Evolutionary conservation across 1,284 basidiomycete species (phyloP).

Genomic region (Ustilago bromivora): DNA sequence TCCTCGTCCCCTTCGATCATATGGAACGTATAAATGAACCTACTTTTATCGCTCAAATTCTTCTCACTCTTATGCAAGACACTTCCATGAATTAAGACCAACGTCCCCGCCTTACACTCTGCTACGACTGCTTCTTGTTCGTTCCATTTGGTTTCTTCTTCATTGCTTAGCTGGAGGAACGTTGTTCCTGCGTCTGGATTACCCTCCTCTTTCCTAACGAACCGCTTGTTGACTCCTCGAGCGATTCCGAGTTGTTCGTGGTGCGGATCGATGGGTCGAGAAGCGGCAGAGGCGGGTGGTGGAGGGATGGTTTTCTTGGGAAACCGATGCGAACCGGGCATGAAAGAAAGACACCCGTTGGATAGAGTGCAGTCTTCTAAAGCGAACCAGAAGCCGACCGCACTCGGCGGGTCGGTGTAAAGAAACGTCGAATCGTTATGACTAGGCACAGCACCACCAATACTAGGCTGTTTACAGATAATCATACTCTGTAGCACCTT

Average conservation of each 20-base stretch:
- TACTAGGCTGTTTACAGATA: conserved; percentile 70
- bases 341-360: conserved; percentile 61
- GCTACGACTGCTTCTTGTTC: conserved; percentile 35
- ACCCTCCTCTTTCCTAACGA: conserved; percentile 39
- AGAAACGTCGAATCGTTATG: conserved; percentile 75
- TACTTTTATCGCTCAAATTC: conserved; percentile 44
- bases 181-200: conserved; percentile 48
- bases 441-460: conserved; percentile 66
- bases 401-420: conserved; percentile 89
- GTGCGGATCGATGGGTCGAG: conserved; percentile 12
- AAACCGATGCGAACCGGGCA: conserved; percentile 56
- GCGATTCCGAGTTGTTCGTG: conserved; percentile 30
- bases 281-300: neutral
- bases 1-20: conserved; percentile 60
- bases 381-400: conserved; percentile 95
- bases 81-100: conserved; percentile 63
- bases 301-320: neutral
- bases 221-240: conserved; percentile 58
- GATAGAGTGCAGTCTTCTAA: conserved; percentile 75
- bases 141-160: conserved; percentile 54
- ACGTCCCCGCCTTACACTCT: conserved; percentile 55
- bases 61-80: conserved; percentile 62
- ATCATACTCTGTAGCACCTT: conserved; percentile 93
- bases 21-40: conserved; percentile 67
- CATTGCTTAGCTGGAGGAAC: conserved; percentile 27